These are phyloP conservation scores for Graphilbum sp. DNA, from an alignment of 2,329 filamentous ascomycete species.

Conservation along the genomic window DNA sequence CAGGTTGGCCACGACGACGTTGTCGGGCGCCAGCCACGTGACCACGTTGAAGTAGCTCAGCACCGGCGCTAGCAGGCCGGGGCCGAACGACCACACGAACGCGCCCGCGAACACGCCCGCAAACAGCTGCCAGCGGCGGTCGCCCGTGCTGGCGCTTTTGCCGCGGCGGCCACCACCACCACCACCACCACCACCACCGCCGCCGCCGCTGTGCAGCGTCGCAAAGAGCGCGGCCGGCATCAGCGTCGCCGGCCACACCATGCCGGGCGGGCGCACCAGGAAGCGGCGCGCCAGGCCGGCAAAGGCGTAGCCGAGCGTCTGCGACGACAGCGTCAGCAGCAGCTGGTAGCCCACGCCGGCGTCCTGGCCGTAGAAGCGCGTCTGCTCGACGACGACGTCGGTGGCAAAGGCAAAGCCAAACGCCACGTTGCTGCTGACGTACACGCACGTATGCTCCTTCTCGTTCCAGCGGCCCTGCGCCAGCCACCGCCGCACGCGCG, in stretches of 20 bases:
- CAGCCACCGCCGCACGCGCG: slow-evolving; percentile 51
- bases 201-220: slow-evolving; percentile 68
- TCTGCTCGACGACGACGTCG: slow-evolving; percentile 81
- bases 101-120: slow-evolving; percentile 53
- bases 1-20: slow-evolving; percentile 70
- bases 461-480: slow-evolving; percentile 73
- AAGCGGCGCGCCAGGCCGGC: slow-evolving; percentile 69
- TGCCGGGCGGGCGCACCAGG: slow-evolving; percentile 68
- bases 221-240: slow-evolving; percentile 85
- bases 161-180: too few species aligned
- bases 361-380: slow-evolving; percentile 74
- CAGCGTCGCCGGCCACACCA: slow-evolving; percentile 83
- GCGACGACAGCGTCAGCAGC: slow-evolving; percentile 68
- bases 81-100: slow-evolving; percentile 73
- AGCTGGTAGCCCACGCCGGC: slow-evolving; percentile 64
- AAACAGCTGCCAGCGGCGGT: slow-evolving; percentile 76
- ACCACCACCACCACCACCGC: too few species aligned
- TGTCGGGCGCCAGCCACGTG: slow-evolving; percentile 78
- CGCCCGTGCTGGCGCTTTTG: too few species aligned
- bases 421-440: slow-evolving; percentile 78
- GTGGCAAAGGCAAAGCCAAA: slow-evolving; percentile 84
- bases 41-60: slow-evolving; percentile 80
- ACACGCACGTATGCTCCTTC: slow-evolving; percentile 78
- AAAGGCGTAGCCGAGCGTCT: slow-evolving; percentile 75
- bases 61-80: slow-evolving; percentile 66